Base-by-base conservation (phyloP, 257 asterid species). In the Rehmannia glutinosa region DNA sequence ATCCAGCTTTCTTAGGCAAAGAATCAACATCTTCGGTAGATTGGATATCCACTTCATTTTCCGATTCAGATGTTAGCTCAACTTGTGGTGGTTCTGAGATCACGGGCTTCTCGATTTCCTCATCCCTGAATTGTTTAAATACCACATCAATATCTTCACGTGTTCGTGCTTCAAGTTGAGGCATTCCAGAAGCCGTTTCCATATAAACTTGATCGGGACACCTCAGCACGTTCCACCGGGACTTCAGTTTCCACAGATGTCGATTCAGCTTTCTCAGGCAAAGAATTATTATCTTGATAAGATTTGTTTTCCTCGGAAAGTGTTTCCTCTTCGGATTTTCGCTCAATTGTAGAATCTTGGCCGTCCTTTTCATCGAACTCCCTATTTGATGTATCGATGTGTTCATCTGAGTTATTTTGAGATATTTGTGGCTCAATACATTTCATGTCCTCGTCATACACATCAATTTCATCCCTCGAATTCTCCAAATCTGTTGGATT, bases 131-230 rank as follows among this genome's bases (percentile, higher is more conserved):
- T n/a, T n/a, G n/a, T n/a, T n/a, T n/a, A n/a, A n/a, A n/a, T n/a
- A n/a, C n/a, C n/a, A n/a, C n/a, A n/a, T n/a, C n/a, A n/a, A n/a
- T n/a, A n/a, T n/a, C n/a, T n/a, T n/a, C n/a, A n/a, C n/a, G n/a
- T n/a, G n/a, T n/a, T n/a, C n/a, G n/a, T n/a, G 63, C 73, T 73
- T 73, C 70, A 15, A 54, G 13, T 30, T 58, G 59, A 11, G 57
- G 77, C 68, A 56, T 64, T 46, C 11, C 56, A 56, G 64, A 41
- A 21, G 20, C 0, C 11, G 30, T 5, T 49, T 52, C 70, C 15
- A 39, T 24, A 32, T 58, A 30, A 20, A 69, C 67, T 33, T 35
- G 65, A 45, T 6, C 23, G 43, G 35, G 41, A 6, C 30, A 36
- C 43, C 20, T 8, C 32, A 7, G 6, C 30, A 20, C n/a, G 32